phyloP scores from a whole-genome alignment of 345 rosid species.

The Arabis alpina region DNA sequence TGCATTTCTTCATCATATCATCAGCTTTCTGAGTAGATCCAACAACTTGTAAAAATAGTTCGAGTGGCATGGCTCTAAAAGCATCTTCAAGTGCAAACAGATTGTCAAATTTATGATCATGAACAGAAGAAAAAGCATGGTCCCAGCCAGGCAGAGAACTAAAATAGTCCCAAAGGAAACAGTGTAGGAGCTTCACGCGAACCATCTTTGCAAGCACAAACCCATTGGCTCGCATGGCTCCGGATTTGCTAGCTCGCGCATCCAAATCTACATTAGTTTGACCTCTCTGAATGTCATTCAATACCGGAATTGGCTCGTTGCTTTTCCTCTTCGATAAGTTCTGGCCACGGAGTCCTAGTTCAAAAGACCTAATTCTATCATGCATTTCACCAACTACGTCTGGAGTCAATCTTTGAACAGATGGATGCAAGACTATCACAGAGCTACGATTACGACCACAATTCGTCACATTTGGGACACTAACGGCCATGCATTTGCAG shows the following conservation, averaged over 20 bases:
- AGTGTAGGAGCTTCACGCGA: slow-evolving; percentile 82
- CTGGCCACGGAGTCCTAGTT: slow-evolving; percentile 72
- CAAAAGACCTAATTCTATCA: slow-evolving; percentile 76
- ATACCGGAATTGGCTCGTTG: slow-evolving; percentile 61
- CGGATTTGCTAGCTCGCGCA: slow-evolving; percentile 55
- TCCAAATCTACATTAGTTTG: slow-evolving; percentile 53
- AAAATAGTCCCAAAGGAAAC: slow-evolving; percentile 76
- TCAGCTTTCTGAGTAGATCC: slow-evolving; percentile 74
- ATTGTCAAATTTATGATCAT: slow-evolving; percentile 49
- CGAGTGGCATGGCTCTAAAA: slow-evolving; percentile 76
- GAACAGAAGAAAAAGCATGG: slow-evolving; percentile 50
- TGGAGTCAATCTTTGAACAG: slow-evolving; percentile 60
- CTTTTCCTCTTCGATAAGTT: slow-evolving; percentile 58
- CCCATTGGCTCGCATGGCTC: slow-evolving; percentile 92
- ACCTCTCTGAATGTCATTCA: slow-evolving; percentile 74
- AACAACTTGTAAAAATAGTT: slow-evolving; percentile 84
- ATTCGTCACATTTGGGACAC: slow-evolving; percentile 81
- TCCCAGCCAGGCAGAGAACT: slow-evolving; percentile 59
- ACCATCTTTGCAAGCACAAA: slow-evolving; percentile 94
- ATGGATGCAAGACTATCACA: slow-evolving; percentile 79
- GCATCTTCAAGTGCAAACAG: slow-evolving; percentile 79
- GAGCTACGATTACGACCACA: slow-evolving; percentile 66
- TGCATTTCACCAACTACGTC: slow-evolving; percentile 68
- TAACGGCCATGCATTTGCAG: slow-evolving; percentile 65
- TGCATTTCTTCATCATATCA: slow-evolving; percentile 78